Percentiles rank a stretch among this genome's conserved stretches.
Conservation (phyloP, 352 stramenopile genomes). For the Thraustotheca clavata region DNA sequence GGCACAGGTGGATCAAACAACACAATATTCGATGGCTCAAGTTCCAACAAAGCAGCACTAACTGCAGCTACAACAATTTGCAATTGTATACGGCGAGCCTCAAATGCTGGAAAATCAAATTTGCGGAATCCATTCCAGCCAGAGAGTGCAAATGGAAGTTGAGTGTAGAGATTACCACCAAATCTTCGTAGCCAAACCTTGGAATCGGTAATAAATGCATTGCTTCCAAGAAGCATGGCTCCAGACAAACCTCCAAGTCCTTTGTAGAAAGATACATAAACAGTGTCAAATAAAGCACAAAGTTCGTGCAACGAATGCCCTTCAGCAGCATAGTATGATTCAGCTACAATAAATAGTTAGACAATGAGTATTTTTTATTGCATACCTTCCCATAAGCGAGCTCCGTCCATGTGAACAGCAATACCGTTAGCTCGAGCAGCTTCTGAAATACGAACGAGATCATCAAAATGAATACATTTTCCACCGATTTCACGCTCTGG, state of each 20-base stretch:
- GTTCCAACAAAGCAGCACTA: background rate
- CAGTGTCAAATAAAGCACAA: constrained; percentile 34
- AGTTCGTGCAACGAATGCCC: constrained; percentile 26
- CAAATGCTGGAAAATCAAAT: background rate
- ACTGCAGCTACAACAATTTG: constrained; percentile 12
- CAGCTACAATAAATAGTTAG: background rate
- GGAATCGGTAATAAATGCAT: constrained; percentile 37
- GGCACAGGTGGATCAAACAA: constrained; percentile 26
- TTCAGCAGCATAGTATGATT: background rate
- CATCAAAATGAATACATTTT: constrained; percentile 41
- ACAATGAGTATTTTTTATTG: constrained; percentile 18
- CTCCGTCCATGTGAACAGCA: constrained; percentile 52
- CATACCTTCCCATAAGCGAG: constrained; percentile 50
- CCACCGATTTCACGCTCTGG: constrained; percentile 58
- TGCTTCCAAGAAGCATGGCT: constrained; percentile 44
- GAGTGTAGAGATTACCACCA: constrained; percentile 52
- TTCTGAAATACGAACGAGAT: constrained; percentile 33
- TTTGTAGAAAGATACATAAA: constrained; percentile 70
- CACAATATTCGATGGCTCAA: constrained; percentile 20
- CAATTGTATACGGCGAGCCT: background rate
- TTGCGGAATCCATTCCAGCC: constrained; percentile 32
- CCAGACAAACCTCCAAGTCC: constrained; percentile 40
- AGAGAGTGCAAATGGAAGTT: constrained; percentile 44
- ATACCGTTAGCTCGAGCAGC: constrained; percentile 28
- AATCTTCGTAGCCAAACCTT: constrained; percentile 51